Conservation (phyloP, 805 yeast species). For the Cyberlindnera petersonii region DNA sequence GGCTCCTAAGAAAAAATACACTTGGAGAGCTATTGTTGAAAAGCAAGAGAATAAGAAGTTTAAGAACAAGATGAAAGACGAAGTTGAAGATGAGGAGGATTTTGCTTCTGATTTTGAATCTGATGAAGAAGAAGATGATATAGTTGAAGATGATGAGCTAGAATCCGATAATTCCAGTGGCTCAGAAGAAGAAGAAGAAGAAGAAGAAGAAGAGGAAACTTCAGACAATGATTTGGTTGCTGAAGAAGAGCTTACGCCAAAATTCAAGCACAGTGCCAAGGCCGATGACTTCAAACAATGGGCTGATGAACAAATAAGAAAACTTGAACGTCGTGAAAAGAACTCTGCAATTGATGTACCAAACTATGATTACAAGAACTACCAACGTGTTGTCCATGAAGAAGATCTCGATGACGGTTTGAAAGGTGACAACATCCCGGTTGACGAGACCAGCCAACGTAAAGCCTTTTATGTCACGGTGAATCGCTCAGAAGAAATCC, state of each 20-base stretch:
- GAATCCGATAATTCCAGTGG: slow-evolving; percentile 27
- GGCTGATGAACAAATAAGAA: slow-evolving; percentile 74
- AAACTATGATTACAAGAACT: slow-evolving; percentile 40
- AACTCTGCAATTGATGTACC: slow-evolving; percentile 39
- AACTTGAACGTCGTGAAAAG: slow-evolving; percentile 56
- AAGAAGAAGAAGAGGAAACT: background rate
- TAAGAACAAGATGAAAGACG: slow-evolving; percentile 20
- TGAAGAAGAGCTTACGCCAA: slow-evolving; percentile 22
- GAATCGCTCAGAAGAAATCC: slow-evolving; percentile 61
- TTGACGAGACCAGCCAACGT: slow-evolving; percentile 46
- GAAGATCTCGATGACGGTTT: slow-evolving; percentile 74
- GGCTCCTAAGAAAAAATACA: slow-evolving; percentile 51
- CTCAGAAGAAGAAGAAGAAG: slow-evolving; percentile 29
- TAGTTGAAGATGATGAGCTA: slow-evolving; percentile 26
- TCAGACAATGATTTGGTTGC: slow-evolving; percentile 22
- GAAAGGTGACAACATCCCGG: slow-evolving; percentile 58
- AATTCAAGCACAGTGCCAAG: slow-evolving; percentile 41
- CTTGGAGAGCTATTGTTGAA: slow-evolving; percentile 66
- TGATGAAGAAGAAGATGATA: slow-evolving; percentile 12
- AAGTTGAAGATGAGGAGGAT: slow-evolving; percentile 56
- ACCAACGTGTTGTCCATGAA: slow-evolving; percentile 43
- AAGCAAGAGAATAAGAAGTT: slow-evolving; percentile 41
- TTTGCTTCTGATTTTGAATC: slow-evolving; percentile 42
- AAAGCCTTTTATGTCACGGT: slow-evolving; percentile 68
- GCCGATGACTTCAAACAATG: slow-evolving; percentile 78